Conservation (phyloP, 345 rosid species). For the Lagerstroemia speciosa region DNA sequence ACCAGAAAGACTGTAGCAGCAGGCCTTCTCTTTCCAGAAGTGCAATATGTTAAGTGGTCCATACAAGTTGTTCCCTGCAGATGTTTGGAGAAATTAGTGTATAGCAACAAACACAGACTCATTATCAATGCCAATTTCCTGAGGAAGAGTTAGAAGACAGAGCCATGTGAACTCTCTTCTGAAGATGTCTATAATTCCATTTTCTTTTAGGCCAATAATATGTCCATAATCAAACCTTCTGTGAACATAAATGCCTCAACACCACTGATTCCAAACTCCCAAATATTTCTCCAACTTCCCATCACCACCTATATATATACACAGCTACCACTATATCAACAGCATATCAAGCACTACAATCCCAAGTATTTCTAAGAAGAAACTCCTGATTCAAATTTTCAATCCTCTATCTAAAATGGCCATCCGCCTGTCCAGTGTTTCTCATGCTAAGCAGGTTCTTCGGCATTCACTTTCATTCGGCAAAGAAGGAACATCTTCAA, state of each 20-base stretch:
- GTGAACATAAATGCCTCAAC: not conserved
- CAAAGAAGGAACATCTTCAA: not conserved
- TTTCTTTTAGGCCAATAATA: no score
- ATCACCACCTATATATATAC: not conserved
- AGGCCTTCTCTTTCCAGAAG: no score
- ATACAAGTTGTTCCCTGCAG: not conserved
- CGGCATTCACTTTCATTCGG: not conserved
- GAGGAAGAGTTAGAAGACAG: constrained; percentile 14
- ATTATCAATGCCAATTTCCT: not conserved
- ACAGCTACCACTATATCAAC: not conserved
- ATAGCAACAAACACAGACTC: not conserved
- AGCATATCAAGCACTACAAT: not conserved
- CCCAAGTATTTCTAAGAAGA: not conserved
- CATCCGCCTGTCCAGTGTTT: not conserved
- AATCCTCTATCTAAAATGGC: not conserved
- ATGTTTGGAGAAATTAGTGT: not conserved
- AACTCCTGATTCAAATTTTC: not conserved
- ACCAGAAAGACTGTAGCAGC: no score
- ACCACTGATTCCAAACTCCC: not conserved
- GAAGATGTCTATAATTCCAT: not conserved
- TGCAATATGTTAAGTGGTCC: not conserved
- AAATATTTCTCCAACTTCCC: not conserved
- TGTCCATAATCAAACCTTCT: not conserved
- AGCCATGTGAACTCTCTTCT: constrained; percentile 15
- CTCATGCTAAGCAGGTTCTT: constrained; percentile 5